These are phyloP conservation scores for Limonium bicolor DNA, from an alignment of 148 eudicot genomes.

Conservation along the genomic window DNA sequence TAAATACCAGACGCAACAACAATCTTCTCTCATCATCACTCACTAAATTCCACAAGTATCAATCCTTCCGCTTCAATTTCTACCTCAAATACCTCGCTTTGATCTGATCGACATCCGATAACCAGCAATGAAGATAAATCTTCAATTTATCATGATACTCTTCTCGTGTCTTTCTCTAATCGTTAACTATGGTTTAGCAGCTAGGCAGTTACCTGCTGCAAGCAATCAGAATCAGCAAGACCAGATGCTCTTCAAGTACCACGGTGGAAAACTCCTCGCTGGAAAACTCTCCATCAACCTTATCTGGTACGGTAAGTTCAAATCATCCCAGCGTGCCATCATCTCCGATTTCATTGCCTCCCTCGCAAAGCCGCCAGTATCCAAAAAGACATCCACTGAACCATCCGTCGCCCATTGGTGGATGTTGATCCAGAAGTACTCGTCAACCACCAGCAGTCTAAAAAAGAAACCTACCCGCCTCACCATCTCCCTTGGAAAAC, in stretches of 20 bases:
- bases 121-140: no score
- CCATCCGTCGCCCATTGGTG: slow-evolving; percentile 6
- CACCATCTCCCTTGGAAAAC: background rate
- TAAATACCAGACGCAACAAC: no score
- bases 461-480: slow-evolving; percentile 1
- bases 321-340: slow-evolving; percentile 21
- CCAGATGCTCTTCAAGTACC: slow-evolving; percentile 25
- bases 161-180: no score
- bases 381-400: slow-evolving; percentile 3
- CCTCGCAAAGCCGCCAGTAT: slow-evolving; percentile 10
- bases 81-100: no score
- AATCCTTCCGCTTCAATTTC: no score
- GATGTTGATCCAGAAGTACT: slow-evolving; percentile 1
- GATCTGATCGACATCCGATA: no score
- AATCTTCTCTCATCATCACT: no score
- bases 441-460: slow-evolving; percentile 1
- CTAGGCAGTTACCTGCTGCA: no score
- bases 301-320: slow-evolving; percentile 40
- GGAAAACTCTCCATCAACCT: slow-evolving; percentile 29
- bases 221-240: no score
- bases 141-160: no score
- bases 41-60: no score
- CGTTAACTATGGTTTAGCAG: no score
- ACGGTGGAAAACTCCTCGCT: slow-evolving; percentile 26
- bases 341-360: slow-evolving; percentile 32